Conservation (phyloP, 1,284 basidiomycete species). For the Limonomyces culmigenus region DNA sequence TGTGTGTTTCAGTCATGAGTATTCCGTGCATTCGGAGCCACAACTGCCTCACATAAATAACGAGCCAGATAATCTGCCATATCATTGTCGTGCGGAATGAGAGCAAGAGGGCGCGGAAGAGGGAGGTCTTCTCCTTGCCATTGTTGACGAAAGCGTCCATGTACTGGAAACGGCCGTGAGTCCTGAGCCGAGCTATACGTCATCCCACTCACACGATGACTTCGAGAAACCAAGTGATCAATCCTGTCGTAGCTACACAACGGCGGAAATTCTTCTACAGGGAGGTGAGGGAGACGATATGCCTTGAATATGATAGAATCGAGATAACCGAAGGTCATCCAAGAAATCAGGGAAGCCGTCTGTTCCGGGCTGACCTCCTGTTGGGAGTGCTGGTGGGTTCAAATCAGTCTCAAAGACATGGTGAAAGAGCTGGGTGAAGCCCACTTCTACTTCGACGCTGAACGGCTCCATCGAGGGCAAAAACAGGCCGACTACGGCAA, state of each 20-base stretch:
- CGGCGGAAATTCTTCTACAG: slow-evolving; percentile 20
- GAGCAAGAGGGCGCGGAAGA: slow-evolving; percentile 14
- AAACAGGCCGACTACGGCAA: slow-evolving; percentile 21
- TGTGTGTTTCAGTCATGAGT: slow-evolving; percentile 9
- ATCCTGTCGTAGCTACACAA: slow-evolving; percentile 29
- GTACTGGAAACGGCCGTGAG: slow-evolving; percentile 13
- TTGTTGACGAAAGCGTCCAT: slow-evolving; percentile 15
- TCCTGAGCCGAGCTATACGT: slow-evolving; percentile 22
- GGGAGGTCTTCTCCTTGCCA: slow-evolving; percentile 8
- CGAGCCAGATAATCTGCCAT: slow-evolving; percentile 7
- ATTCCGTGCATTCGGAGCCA: too few species aligned
- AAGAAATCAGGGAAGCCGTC: slow-evolving; percentile 16
- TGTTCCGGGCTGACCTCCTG: slow-evolving; percentile 16
- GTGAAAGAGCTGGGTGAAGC: slow-evolving; percentile 21
- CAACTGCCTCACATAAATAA: too few species aligned
- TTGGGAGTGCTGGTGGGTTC: slow-evolving; percentile 7
- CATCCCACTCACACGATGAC: too few species aligned
- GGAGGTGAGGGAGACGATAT: slow-evolving; percentile 13
- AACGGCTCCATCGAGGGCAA: slow-evolving; percentile 30
- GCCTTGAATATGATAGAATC: slow-evolving; percentile 16
- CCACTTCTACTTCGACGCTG: slow-evolving; percentile 24
- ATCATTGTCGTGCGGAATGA: slow-evolving; percentile 7
- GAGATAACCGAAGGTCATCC: slow-evolving; percentile 15
- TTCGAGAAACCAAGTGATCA: slow-evolving; percentile 19
- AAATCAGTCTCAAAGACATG: too few species aligned